Conservation (phyloP, 1,139 yeast species). For the Hemisphaericaspora xylanilytica region DNA sequence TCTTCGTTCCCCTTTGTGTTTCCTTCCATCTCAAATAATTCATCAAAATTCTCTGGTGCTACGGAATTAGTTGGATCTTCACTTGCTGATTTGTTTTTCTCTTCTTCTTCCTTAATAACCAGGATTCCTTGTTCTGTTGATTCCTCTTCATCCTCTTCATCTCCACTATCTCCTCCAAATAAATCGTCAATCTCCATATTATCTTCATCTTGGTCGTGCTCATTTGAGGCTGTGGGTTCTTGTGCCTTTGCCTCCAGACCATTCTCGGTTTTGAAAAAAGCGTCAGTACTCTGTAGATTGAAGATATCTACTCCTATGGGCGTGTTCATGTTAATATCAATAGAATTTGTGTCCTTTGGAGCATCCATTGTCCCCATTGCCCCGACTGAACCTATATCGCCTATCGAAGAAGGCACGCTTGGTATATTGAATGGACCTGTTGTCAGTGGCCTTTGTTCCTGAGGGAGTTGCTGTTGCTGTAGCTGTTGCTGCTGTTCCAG, state of each 20-base stretch:
- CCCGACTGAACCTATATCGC: constrained; percentile 17
- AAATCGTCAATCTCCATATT: constrained; percentile 41
- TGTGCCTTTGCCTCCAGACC: constrained; percentile 19
- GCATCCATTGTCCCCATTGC: constrained; percentile 25
- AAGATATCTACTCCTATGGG: constrained; percentile 25
- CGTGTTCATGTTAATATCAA: constrained; percentile 16
- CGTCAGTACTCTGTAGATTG: constrained; percentile 21
- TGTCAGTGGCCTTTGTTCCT: constrained; percentile 3
- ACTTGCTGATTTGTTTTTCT: background rate
- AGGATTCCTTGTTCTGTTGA: background rate
- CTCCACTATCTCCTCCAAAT: constrained; percentile 39
- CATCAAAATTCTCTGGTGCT: constrained; percentile 7
- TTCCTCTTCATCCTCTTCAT: constrained; percentile 11
- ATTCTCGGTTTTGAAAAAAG: constrained; percentile 12
- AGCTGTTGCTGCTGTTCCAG: constrained; percentile 9
- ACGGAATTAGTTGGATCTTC: background rate
- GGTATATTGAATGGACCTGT: constrained; percentile 24
- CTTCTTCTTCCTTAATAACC: constrained; percentile 4
- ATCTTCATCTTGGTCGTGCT: constrained; percentile 21
- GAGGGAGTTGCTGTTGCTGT: constrained; percentile 3
- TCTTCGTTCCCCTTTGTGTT: background rate
- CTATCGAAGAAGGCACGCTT: constrained; percentile 24
- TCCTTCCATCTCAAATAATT: constrained; percentile 6
- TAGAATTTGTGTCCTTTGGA: constrained; percentile 14
- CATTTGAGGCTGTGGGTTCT: constrained; percentile 29